A percentile compares a stretch with the other conserved stretches of the same genome.
Conservation (phyloP, 179 eudicot genomes). For the Amaranthus tricolor region DNA sequence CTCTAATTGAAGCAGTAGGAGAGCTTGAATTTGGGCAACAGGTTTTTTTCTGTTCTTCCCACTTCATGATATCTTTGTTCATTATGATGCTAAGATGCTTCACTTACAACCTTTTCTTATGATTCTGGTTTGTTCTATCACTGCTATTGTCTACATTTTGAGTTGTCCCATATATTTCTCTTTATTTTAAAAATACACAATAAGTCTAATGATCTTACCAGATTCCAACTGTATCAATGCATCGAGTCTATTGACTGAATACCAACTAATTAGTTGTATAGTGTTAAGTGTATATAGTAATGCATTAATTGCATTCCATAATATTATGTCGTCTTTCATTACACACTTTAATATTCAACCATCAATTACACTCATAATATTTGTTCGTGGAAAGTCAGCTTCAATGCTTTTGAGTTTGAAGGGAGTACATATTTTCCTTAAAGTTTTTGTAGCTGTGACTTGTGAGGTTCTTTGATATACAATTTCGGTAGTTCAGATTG, state of each 20-base stretch:
- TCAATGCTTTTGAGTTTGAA: not conserved
- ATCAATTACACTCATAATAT: no score
- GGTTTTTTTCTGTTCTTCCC: slow-evolving; percentile 42
- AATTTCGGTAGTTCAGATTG: no score
- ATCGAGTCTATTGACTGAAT: not conserved
- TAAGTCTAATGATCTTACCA: not conserved
- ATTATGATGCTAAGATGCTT: not conserved
- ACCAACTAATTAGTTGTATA: no score
- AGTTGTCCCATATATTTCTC: not conserved
- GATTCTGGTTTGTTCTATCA: not conserved
- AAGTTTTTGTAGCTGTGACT: no score
- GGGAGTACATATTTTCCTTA: no score
- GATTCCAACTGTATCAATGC: not conserved
- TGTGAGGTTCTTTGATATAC: no score
- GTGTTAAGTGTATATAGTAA: no score
- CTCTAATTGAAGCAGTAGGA: slow-evolving; percentile 86
- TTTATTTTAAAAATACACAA: not conserved
- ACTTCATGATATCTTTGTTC: not conserved
- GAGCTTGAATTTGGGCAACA: slow-evolving; percentile 97
- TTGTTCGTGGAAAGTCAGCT: not conserved
- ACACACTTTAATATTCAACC: not conserved
- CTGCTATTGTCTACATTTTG: not conserved
- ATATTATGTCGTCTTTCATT: not conserved
- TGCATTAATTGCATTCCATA: no score
- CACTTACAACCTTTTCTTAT: not conserved